Conservation (phyloP, 352 stramenopile genomes). For the Phytophthora constricta region DNA sequence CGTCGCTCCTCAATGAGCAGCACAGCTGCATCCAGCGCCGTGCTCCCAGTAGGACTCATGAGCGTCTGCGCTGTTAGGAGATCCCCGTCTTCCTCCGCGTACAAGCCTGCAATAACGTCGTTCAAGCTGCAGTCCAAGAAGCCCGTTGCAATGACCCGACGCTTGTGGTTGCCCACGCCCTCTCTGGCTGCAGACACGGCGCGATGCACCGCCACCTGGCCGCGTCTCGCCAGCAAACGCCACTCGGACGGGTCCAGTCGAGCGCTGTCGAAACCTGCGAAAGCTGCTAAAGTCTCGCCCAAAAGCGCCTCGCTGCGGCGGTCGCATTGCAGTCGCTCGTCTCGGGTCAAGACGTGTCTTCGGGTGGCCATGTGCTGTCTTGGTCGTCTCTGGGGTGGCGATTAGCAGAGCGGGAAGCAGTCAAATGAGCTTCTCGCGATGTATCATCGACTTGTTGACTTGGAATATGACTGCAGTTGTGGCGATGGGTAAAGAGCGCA, state of each 20-base stretch:
- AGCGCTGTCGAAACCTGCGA: conserved; percentile 48
- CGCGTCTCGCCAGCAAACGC: conserved; percentile 40
- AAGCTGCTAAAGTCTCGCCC: conserved; percentile 52
- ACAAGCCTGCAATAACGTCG: conserved; percentile 48
- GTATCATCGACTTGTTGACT: neutral
- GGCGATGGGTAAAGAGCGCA: neutral
- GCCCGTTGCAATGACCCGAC: conserved; percentile 46
- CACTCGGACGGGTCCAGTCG: conserved; percentile 41
- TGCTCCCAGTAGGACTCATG: conserved; percentile 30
- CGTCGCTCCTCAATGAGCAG: conserved; percentile 44
- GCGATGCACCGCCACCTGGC: conserved; percentile 49
- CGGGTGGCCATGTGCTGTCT: neutral
- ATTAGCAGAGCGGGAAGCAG: neutral
- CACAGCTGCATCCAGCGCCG: conserved; percentile 46
- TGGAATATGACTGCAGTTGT: too few species aligned
- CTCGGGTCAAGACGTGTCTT: conserved; percentile 35
- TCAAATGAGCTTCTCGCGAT: neutral
- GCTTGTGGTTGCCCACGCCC: conserved; percentile 22
- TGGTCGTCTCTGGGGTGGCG: too few species aligned
- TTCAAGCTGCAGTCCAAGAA: conserved; percentile 48
- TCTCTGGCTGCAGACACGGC: conserved; percentile 10
- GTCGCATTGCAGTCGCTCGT: conserved; percentile 52
- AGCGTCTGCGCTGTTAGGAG: conserved; percentile 48
- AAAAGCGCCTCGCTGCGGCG: conserved; percentile 52
- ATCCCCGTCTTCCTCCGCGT: conserved; percentile 48